Base-by-base conservation (phyloP, 306 rosid genomes). In the Astragalus membranaceus region DNA sequence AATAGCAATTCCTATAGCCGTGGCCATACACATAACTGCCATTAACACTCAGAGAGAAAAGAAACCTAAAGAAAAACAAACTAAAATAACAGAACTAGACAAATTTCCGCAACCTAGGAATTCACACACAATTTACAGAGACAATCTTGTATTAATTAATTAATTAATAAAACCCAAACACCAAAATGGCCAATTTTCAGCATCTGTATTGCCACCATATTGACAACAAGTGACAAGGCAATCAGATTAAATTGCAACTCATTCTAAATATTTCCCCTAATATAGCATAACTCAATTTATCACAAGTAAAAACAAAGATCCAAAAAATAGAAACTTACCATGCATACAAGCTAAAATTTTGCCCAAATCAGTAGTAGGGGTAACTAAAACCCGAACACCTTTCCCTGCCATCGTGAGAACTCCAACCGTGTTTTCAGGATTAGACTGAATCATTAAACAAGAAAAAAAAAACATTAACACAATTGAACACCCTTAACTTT, bases 361-460 rank as follows among this genome's bases (percentile, higher is more conserved):
- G 75, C 96, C 95, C 77, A 92, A 90, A 82, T 92, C 98, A 79
- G 85, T 87, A 5, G 98, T 92, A 41, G 98, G 98, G 52, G 95
- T 92, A 17, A 88, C 96, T 83, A 92, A 86, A 67, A 92, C 98
- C 1, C 96, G 92, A 73, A 92, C 88, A 9, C 97, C 94, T 79
- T 92, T 92, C 32, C 94, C 97, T 0, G 96, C 98, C 98, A 92
- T 92, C 8, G 96, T 92, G 67, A 92, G 88, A 79, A 92, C 87
- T 79, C 98, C 98, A 29, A 89, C 98, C 4, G 98, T 92, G 50
- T 89, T 92, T 83, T 92, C 94, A 10, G 98, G 98, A 85, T 92
- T 92, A 72, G 95, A 87, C 98, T 92, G 85, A 50, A 76, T 41
- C 35, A 72, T 15, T 33, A 12, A 41, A 46, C 33, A 77, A 33